Conservation (phyloP, 164 flowering plant genomes). For the Magnolia changhungtana region DNA sequence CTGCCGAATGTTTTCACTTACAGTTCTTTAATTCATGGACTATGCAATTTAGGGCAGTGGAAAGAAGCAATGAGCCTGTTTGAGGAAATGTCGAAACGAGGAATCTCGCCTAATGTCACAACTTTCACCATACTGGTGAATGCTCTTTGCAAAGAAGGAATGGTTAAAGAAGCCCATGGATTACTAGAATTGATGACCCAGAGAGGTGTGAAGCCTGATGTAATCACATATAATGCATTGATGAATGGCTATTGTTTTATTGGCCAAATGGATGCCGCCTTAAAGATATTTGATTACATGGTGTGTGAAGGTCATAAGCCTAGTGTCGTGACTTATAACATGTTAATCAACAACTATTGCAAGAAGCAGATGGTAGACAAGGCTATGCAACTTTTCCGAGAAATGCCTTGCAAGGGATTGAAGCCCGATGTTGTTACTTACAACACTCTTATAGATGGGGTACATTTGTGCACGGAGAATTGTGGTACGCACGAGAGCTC, state of each 20-base stretch:
- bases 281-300: slow-evolving; percentile 4
- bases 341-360: neutral
- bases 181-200: slow-evolving; percentile 5
- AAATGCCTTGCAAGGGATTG: slow-evolving; percentile 14
- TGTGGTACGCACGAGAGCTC: slow-evolving; percentile 10
- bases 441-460: slow-evolving; percentile 33
- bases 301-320: neutral
- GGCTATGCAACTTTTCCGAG: slow-evolving; percentile 6
- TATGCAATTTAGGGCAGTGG: neutral
- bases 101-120: neutral
- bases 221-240: neutral
- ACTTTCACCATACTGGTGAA: neutral
- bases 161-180: neutral
- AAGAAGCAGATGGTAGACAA: neutral
- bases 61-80: neutral
- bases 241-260: neutral
- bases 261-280: neutral
- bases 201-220: neutral
- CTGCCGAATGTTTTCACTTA: neutral
- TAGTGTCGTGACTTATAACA: neutral
- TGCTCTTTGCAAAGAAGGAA: slow-evolving; percentile 5
- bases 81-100: neutral
- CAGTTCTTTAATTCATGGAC: neutral
- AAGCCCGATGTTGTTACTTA: slow-evolving; percentile 38
- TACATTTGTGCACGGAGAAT: slow-evolving; percentile 39